These are phyloP conservation scores for Dryas alaskensis DNA, from an alignment of 306 rosid species.

Conservation along the genomic window DNA sequence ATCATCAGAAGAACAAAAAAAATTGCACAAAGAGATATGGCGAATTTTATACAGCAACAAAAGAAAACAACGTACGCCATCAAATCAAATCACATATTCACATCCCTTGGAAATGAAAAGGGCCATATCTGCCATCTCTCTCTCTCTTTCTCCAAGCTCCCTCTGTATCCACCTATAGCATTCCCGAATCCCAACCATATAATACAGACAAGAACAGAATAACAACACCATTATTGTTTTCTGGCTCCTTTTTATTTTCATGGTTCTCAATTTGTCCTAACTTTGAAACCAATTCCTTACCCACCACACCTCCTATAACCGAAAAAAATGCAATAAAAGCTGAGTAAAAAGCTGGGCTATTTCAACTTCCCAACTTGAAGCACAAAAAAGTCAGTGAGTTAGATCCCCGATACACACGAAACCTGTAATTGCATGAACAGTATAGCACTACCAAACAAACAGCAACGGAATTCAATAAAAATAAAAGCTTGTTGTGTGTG, in stretches of 20 bases:
- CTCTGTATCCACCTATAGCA: constrained; percentile 26
- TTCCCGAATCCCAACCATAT: constrained; percentile 7
- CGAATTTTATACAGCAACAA: too few relatives aligned
- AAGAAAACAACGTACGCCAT: too few relatives aligned
- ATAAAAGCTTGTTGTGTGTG: not conserved
- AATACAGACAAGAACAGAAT: constrained; percentile 15
- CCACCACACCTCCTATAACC: not conserved
- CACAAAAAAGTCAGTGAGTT: not conserved
- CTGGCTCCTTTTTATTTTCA: not conserved
- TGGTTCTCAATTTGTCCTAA: not conserved
- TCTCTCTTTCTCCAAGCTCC: not conserved
- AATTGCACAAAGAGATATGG: too few relatives aligned
- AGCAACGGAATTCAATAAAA: not conserved
- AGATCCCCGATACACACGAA: constrained; percentile 19
- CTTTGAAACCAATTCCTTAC: not conserved
- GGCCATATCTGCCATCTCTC: too few relatives aligned
- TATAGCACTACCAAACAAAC: constrained; percentile 21
- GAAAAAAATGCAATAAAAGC: not conserved
- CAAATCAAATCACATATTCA: too few relatives aligned
- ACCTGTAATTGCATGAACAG: constrained; percentile 18
- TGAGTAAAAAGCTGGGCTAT: not conserved
- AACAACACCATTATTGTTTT: constrained; percentile 8
- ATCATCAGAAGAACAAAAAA: too few relatives aligned
- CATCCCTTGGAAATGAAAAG: too few relatives aligned
- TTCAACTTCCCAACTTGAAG: not conserved